Evolutionary conservation across 371 early-diverging fungal genomes (phyloP), one percentile per base, ranked within the genome.

Genomic region (Rhizopus sp.): DNA sequence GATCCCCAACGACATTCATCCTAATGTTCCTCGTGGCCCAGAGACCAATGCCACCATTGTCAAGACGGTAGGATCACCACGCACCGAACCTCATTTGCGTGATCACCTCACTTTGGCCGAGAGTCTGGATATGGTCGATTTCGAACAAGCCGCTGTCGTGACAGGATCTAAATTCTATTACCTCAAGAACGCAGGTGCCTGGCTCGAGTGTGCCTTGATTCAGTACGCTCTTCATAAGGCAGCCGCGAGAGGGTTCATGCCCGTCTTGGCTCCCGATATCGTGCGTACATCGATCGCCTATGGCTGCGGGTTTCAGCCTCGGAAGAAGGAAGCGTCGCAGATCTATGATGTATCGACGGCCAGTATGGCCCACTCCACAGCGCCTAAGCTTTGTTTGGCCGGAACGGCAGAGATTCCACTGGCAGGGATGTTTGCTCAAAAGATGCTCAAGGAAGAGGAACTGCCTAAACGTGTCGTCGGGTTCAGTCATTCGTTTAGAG

Each of bases 321-420:
- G 94, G 13, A 73, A 79, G 32, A 60, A 68, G 9, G 88, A 88
- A 53, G 85, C 90, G 15, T 91, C 91, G 7, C 97, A 95, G 64
- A 94, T 90, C 4, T 96, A 93, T 60, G 84, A 83, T 64, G 75
- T 90, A 5, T 57, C 72, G 7, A 79, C 84, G 1, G 0, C 64
- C 67, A 4, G 35, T 12, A 50, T 15, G 6, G 38, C 49, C 3
- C 63, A 66, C 7, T 50, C 53, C 10, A 46, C 63, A 42, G 59
- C 47, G 15, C 52, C 72, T 38, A 63, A 63, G 40, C 64, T 94
- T 23, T 91, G 88, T 58, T 73, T 97, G 33, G 79, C 92, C 0
- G 96, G 93, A 3, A 97, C 97, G 1, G 93, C 95, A 0, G 97
- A 97, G 68, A 92, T 97, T 50, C 93, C 96, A 0, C 68, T 97